Conservation (phyloP, 768 basidiomycete species). For the Trametes cingulata region DNA sequence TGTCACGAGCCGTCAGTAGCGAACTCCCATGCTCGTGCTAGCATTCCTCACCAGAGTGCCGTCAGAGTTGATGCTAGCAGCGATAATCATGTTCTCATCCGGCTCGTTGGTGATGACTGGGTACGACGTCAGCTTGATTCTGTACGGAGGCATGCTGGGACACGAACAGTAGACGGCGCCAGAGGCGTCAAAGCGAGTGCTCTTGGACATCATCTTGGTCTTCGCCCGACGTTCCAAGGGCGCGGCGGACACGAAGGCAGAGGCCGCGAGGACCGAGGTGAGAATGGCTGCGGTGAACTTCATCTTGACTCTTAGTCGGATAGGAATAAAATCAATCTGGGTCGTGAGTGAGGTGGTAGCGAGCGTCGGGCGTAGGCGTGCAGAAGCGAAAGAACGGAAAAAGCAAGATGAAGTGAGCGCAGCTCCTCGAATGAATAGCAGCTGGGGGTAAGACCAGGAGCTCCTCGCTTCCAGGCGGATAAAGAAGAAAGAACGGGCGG, state of each 20-base stretch:
- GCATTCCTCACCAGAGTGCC: constrained; percentile 40
- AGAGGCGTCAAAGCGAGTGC: constrained; percentile 12
- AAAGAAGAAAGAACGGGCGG: constrained; percentile 1
- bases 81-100: constrained; percentile 44
- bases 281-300: constrained; percentile 22
- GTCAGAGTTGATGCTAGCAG: constrained; percentile 43
- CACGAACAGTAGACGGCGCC: constrained; percentile 31
- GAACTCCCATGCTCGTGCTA: too few relatives aligned
- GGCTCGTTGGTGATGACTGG: constrained; percentile 54
- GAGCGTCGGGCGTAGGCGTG: not conserved
- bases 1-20: not conserved
- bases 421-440: constrained; percentile 12
- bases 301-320: constrained; percentile 17
- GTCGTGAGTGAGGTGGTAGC: constrained; percentile 10
- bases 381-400: constrained; percentile 5
- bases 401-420: constrained; percentile 21
- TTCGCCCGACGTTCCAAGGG: constrained; percentile 14
- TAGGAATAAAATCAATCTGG: not conserved
- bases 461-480: constrained; percentile 22
- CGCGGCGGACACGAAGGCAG: constrained; percentile 18
- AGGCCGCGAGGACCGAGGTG: constrained; percentile 11
- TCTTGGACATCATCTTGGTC: constrained; percentile 12
- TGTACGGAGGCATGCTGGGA: not conserved
- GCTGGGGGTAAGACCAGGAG: not conserved
- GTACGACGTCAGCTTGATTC: not conserved